phyloP scores from a whole-genome alignment of 2,329 filamentous ascomycete species.

The Fusarium pseudonygamai region DNA sequence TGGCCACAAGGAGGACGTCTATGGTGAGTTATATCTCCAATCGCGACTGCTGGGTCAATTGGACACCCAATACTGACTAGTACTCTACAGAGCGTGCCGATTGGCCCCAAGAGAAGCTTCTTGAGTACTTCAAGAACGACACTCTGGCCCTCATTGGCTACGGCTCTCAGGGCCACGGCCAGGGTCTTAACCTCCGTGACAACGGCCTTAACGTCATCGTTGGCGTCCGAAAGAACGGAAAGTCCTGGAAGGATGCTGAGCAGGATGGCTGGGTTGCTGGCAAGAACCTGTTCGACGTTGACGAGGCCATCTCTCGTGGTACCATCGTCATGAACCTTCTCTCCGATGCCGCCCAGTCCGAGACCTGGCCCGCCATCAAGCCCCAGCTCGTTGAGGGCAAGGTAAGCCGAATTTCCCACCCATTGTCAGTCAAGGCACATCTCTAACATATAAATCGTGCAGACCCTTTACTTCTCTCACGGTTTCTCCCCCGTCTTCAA shows the following conservation, averaged over 20 bases:
- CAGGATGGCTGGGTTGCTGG: slow-evolving; percentile 98
- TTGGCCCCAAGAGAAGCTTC: slow-evolving; percentile 98
- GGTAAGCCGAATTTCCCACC: slow-evolving; percentile 63
- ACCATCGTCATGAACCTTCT: slow-evolving; percentile 99
- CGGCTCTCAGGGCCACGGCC: slow-evolving; percentile 96
- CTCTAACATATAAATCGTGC: slow-evolving; percentile 37
- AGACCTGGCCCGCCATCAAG: slow-evolving; percentile 99
- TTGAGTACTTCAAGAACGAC: slow-evolving; percentile 99
- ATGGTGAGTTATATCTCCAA: slow-evolving; percentile 66
- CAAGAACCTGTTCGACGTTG: slow-evolving; percentile 98
- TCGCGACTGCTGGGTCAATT: neutral
- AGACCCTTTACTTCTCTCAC: slow-evolving; percentile 99
- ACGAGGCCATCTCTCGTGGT: slow-evolving; percentile 92
- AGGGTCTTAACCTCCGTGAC: slow-evolving; percentile 99
- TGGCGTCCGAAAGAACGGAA: slow-evolving; percentile 97
- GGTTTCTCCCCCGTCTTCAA: slow-evolving; percentile 99
- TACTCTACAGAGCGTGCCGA: slow-evolving; percentile 84
- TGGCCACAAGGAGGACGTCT: slow-evolving; percentile 92
- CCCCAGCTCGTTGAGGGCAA: slow-evolving; percentile 98
- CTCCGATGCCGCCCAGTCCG: slow-evolving; percentile 95
- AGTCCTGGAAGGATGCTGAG: slow-evolving; percentile 97
- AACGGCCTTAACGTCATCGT: slow-evolving; percentile 99
- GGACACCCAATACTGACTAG: slow-evolving; percentile 38
- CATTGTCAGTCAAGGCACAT: neutral
- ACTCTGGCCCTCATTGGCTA: slow-evolving; percentile 99